Evolutionary conservation across 192 early-diverging fungal species (phyloP), one percentile per base, ranked within the genome.

Genomic region (Cetraspora pellucida): DNA sequence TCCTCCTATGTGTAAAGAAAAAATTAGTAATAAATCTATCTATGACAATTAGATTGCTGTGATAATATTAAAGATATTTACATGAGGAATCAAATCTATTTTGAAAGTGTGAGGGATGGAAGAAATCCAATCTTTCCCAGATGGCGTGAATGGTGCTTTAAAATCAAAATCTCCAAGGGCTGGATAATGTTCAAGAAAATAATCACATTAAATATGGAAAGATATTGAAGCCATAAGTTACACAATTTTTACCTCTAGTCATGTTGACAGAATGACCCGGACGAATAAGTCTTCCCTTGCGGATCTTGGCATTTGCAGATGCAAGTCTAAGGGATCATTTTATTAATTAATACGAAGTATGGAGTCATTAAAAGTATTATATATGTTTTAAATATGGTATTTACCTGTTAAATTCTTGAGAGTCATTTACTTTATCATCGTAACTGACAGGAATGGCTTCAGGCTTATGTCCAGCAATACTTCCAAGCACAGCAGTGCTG

Each of bases 71-170:
- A 37, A 37, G 7, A 6, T 37, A 37, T 6, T 37, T 37, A 37
- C 64, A 61, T 14, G 13, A 31, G 64, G 64, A 44, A 3, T 44
- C 37, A 66, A 66, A 11, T 66, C 19, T 16, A 66, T 44, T 43
- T 31, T 37, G 13, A 16, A 9, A 4, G 31, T 44, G 31, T 66
- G 64, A n/a, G 64, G 64, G 1, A 43, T 44, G 0, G 64, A 30
- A 44, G 64, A 66, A 43, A 66, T 66, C 64, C 64, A 66, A 44
- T 66, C 64, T 66, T 66, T 13, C 8, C 64, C 64, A 19, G 64
- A 31, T 44, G 17, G 9, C 6, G 37, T 43, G 11, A 37, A 10
- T 17, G 64, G 64, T 13, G 64, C 28, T 44, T 66, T 66, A 66
- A 66, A 66, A 37, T 66, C 64, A 21, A 66, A 66, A 44, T 66